Evolutionary conservation across 805 yeast genomes (phyloP).

Genomic region (Wickerhamomyces subpelliculosus): DNA sequence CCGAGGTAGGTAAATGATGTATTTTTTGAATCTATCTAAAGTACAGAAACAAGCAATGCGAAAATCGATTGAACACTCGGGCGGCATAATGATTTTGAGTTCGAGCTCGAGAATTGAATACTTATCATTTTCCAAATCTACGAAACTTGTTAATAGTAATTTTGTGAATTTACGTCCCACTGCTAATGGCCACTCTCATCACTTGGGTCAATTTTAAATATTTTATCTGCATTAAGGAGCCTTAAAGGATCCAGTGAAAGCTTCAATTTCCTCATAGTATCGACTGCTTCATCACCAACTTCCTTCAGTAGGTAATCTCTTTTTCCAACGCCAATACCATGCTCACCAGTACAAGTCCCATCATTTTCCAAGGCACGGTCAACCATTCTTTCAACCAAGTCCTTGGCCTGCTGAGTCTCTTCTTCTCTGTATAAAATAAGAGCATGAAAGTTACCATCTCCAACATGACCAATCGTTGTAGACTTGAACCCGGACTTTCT

Average conservation of each 20-base stretch:
- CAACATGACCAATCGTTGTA: constrained; percentile 73
- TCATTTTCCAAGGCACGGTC: constrained; percentile 58
- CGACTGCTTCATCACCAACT: constrained; percentile 60
- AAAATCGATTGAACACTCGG: no score
- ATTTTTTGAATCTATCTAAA: no score
- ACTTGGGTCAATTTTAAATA: constrained; percentile 60
- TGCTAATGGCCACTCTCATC: constrained; percentile 22
- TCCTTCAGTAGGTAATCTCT: constrained; percentile 54
- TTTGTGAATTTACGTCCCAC: no score
- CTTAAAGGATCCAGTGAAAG: constrained; percentile 68
- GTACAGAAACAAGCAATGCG: no score
- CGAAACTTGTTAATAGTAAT: no score
- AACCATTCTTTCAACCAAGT: constrained; percentile 55
- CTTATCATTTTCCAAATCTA: no score
- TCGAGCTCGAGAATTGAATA: no score
- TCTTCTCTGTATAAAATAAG: constrained; percentile 52
- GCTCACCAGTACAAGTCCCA: constrained; percentile 86
- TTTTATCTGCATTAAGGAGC: constrained; percentile 72
- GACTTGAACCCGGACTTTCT: constrained; percentile 43
- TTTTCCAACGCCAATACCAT: constrained; percentile 80
- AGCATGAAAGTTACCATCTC: constrained; percentile 79
- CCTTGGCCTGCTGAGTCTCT: constrained; percentile 38
- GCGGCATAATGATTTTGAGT: no score
- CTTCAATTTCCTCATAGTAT: constrained; percentile 67
- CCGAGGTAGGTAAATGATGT: no score